Base-by-base conservation (phyloP, 1,284 basidiomycete genomes). In the Tilletia indica region DNA sequence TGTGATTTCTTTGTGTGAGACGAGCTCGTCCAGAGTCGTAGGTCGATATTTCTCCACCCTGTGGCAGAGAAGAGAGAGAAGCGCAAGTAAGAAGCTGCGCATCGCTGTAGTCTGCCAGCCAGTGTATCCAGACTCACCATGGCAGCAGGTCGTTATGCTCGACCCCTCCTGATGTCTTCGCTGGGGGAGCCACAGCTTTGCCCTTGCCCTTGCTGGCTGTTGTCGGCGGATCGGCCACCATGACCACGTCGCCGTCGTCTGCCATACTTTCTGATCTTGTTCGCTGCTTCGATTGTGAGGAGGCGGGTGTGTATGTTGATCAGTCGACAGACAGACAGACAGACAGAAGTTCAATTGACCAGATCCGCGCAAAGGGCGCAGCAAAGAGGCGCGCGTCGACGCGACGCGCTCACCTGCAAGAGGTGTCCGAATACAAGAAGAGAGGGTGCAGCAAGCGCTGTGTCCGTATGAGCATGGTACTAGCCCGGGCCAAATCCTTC, bases 31-130 rank as follows among this genome's bases (percentile, higher is more conserved):
- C 21, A 84, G 75, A 12, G 80, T 77, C 2, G 72, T 70, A 0
- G 82, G 82, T 12, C 82, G 77, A 69, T 84, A 83, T 74, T 84
- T 84, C 68, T 84, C 82, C 3, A 84, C 82, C 82, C 82, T 81
- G 42, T n/a, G 3, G 19, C 2, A 31, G 19, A 12, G 56, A 36
- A 19, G 21, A 12, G 36, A 4, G 11, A 8, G 66, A 31, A 31
- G 6, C 21, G 45, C n/a, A 14, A 48, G 21, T 67, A 4, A 25
- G 56, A 4, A 54, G 51, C 51, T 14, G 51, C 11, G n/a, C 51
- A 54, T 8, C n/a, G 25, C 25, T 0, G 25, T 31, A 0, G 25
- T 31, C 25, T 31, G 25, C 25, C 25, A 31, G 25, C 0, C 25
- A 31, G 25, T 31, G 25, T 31, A 31, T 34, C 25, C 1, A 34